phyloP scores from a whole-genome alignment of 2,329 filamentous ascomycete species.

The Colletotrichum horii region DNA sequence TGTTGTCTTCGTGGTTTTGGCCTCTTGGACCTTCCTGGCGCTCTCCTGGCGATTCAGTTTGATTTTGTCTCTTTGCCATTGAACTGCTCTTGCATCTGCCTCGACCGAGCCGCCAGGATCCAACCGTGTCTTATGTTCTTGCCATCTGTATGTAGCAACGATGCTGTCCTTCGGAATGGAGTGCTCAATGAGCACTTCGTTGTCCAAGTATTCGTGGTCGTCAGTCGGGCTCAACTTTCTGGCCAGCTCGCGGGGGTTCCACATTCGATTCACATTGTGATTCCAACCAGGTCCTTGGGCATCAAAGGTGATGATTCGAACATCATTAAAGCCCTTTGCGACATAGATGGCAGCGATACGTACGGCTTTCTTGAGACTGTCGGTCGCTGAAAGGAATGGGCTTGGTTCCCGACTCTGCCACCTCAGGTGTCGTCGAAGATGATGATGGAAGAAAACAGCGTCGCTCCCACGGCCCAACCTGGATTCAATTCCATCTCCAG shows the following conservation, averaged over 20 bases:
- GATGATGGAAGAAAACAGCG: not conserved
- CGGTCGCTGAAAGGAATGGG: not conserved
- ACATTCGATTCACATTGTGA: not conserved
- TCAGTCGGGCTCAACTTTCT: not conserved
- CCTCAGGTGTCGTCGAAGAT: not conserved
- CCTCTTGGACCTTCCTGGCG: not conserved
- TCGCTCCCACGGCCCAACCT: not conserved
- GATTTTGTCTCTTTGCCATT: not conserved
- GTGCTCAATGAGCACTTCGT: not conserved
- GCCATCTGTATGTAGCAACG: not conserved
- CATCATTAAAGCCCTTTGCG: accelerated
- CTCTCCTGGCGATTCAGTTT: not conserved
- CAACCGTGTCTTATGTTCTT: not conserved
- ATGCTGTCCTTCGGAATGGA: not conserved
- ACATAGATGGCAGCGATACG: not conserved
- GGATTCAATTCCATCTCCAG: not conserved
- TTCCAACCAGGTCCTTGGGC: not conserved
- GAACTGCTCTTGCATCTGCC: not conserved
- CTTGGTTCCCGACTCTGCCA: not conserved
- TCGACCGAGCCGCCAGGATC: not conserved
- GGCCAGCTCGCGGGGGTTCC: not conserved
- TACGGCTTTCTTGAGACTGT: not conserved
- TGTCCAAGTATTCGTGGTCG: not conserved
- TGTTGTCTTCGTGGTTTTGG: not conserved
- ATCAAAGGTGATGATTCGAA: not conserved